Base-by-base conservation (phyloP, 2,329 filamentous ascomycete species). In the Trichoderma sp. region DNA sequence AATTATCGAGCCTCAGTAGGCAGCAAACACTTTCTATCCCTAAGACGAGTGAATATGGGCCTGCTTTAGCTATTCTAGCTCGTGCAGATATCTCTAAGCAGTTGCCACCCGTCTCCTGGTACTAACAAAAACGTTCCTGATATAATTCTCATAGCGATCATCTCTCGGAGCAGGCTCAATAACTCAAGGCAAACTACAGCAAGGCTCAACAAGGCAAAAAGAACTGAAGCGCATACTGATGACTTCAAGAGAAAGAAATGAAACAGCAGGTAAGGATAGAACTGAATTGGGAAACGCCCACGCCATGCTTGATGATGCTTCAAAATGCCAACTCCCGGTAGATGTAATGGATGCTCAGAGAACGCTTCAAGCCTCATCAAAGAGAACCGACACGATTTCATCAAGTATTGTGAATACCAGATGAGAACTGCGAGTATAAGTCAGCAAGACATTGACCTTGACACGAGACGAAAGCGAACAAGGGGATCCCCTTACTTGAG, bases 321-420 rank as follows among this genome's bases (percentile, higher is more conserved):
- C 54, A 41, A 41, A 47, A 26, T 43, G 43, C 21, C 34, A 59
- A 45, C n/a, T 26, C 28, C 34, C 44, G 34, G 17, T 12, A 17
- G 5, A 54, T 7, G 34, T 30, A 54, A 54, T 19, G 41, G 12
- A 61, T 51, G 43, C 28, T 51, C 21, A 28, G 28, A 45, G 19
- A 51, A 59, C 54, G 30, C 39, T 57, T 63, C 43, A 74, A 51
- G 58, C 56, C 69, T 82, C 79, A 15, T 78, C 82, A 76, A 91
- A 91, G 63, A 91, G 74, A 34, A 90, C 82, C 61, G 85, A 80
- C 41, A 91, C 78, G 60, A 91, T 75, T 76, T 92, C 90, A 75
- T 92, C 90, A 67, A 92, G 75, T 65, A 92, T 82, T 2, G 88
- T 90, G 75, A 90, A 91, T 19, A 85, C 83, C 55, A 92, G 76